A percentile compares a stretch with the other conserved stretches of the same genome.
These are phyloP conservation scores for Penicillium manginii DNA, from an alignment of 495 filamentous ascomycete genomes.

Conservation along the genomic window DNA sequence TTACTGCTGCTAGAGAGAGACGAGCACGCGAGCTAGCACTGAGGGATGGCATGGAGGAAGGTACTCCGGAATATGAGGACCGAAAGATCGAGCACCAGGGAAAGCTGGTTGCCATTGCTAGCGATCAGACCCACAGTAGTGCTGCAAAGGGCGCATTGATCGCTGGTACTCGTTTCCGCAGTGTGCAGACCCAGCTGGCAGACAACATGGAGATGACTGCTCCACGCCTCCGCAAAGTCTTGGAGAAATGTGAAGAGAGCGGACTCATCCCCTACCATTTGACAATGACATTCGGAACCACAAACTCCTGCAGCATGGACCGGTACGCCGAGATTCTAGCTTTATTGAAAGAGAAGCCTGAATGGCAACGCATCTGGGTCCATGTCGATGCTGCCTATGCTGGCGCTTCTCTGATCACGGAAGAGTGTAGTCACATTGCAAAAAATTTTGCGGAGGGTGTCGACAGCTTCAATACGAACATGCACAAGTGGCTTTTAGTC, in stretches of 20 bases:
- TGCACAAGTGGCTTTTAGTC: conserved; percentile 97
- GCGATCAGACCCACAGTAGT: conserved; percentile 77
- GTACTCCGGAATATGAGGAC: conserved; percentile 51
- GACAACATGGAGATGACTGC: conserved; percentile 76
- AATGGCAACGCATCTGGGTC: conserved; percentile 73
- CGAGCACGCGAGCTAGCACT: conserved; percentile 59
- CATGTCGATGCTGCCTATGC: conserved; percentile 98
- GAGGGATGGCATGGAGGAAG: conserved; percentile 53
- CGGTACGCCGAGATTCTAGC: conserved; percentile 71
- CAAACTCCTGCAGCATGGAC: conserved; percentile 86
- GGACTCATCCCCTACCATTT: conserved; percentile 85
- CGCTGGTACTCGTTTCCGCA: conserved; percentile 76
- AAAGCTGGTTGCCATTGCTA: conserved; percentile 79
- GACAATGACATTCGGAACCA: conserved; percentile 85
- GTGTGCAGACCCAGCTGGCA: conserved; percentile 61
- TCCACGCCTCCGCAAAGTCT: conserved; percentile 55
- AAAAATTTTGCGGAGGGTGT: conserved; percentile 63
- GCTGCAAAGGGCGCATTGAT: conserved; percentile 89
- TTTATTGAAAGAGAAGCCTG: conserved; percentile 62
- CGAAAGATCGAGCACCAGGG: conserved; percentile 66
- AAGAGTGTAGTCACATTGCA: conserved; percentile 76
- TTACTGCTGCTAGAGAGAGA: conserved; percentile 88
- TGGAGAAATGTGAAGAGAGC: conserved; percentile 64
- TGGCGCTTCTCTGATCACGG: conserved; percentile 77
- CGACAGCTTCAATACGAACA: conserved; percentile 91